phyloP scores from a whole-genome alignment of 1,139 yeast species.

The Ashbya aceris region DNA sequence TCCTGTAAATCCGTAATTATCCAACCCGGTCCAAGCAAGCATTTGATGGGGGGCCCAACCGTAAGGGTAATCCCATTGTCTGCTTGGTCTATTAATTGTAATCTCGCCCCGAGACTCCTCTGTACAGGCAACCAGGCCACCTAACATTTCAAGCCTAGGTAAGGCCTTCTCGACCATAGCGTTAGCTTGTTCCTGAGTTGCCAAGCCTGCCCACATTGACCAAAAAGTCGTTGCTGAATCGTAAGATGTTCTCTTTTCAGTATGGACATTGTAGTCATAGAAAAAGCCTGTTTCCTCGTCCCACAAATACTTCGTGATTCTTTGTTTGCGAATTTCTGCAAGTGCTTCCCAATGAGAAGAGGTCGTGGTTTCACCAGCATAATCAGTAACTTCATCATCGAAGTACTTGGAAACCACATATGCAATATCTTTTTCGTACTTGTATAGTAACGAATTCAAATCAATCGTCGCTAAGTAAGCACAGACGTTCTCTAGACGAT shows the following conservation, averaged over 20 bases:
- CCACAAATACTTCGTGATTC: constrained; percentile 73
- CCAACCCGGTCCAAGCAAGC: constrained; percentile 82
- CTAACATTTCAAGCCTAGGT: constrained; percentile 70
- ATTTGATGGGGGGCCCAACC: constrained; percentile 99
- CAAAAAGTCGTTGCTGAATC: constrained; percentile 89
- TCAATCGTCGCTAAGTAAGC: constrained; percentile 89
- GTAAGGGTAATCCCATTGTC: constrained; percentile 97
- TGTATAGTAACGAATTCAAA: constrained; percentile 75
- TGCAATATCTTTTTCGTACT: constrained; percentile 84
- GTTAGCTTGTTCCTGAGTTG: constrained; percentile 67
- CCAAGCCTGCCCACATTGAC: constrained; percentile 82
- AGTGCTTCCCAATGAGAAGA: constrained; percentile 51
- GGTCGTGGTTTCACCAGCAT: constrained; percentile 38
- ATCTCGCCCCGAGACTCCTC: constrained; percentile 65
- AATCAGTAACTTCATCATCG: constrained; percentile 36
- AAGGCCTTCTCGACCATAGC: constrained; percentile 50
- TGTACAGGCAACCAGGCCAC: constrained; percentile 88
- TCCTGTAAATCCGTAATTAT: constrained; percentile 59
- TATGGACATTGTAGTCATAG: constrained; percentile 73
- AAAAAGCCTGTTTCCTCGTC: constrained; percentile 69
- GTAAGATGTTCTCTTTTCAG: constrained; percentile 48
- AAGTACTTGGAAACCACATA: constrained; percentile 49
- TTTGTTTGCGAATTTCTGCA: constrained; percentile 46
- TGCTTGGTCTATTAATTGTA: constrained; percentile 61
- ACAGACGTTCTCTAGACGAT: constrained; percentile 82